A percentile compares a stretch with the other conserved stretches of the same genome.
Evolutionary conservation across 2,329 filamentous ascomycete genomes (phyloP).

Genomic region (Myriosclerotinia curreyana): DNA sequence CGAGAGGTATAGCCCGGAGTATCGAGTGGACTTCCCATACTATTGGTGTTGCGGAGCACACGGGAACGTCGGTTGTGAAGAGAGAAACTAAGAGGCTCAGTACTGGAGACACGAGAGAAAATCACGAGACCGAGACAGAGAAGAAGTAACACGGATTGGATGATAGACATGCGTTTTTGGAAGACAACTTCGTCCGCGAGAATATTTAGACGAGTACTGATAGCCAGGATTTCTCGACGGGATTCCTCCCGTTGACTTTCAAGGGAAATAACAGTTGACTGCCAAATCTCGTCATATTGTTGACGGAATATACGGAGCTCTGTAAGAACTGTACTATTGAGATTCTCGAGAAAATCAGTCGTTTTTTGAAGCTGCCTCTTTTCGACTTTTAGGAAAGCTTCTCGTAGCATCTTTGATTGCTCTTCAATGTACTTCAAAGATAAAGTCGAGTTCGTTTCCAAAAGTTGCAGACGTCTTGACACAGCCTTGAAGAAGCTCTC

Average conservation of each 20-base stretch:
- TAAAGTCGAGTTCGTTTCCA: conserved; percentile 89
- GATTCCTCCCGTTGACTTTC: conserved; percentile 85
- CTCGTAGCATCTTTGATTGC: conserved; percentile 84
- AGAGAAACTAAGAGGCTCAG: conserved; percentile 36
- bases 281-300: conserved; percentile 96
- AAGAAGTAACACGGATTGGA: conserved; percentile 83
- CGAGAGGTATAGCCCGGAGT: conserved; percentile 29
- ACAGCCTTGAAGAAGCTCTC: conserved; percentile 98
- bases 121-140: conserved; percentile 85
- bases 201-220: conserved; percentile 76
- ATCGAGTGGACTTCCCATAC: conserved; percentile 32
- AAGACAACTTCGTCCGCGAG: conserved; percentile 89
- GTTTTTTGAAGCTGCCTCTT: conserved; percentile 84
- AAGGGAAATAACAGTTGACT: conserved; percentile 87
- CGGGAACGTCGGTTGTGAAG: conserved; percentile 28
- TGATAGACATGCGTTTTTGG: conserved; percentile 87
- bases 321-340: conserved; percentile 83
- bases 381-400: conserved; percentile 82
- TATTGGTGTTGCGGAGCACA: conserved; percentile 23
- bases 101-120: conserved; percentile 57
- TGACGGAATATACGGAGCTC: conserved; percentile 75
- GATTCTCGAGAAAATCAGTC: conserved; percentile 71
- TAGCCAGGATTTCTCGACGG: conserved; percentile 76
- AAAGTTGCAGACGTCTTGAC: conserved; percentile 83
- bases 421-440: conserved; percentile 96